Conservation (phyloP, 2,329 filamentous ascomycete genomes). For the Diaporthe sp. region DNA sequence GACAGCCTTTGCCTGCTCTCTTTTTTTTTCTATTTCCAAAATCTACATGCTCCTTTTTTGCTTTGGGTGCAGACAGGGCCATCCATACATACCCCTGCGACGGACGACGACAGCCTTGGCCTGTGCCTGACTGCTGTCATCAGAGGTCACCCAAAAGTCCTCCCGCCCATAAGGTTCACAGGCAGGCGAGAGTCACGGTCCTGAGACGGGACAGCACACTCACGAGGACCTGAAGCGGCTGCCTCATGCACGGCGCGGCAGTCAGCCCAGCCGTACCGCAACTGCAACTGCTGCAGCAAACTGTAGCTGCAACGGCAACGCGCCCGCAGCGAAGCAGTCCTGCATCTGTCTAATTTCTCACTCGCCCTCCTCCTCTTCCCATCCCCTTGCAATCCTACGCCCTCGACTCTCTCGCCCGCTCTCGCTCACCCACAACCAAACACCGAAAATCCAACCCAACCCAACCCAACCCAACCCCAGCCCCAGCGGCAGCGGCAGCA, state of each 20-base stretch:
- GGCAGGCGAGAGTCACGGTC: slow-evolving; percentile 19
- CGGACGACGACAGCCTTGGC: neutral
- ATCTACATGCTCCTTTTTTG: neutral
- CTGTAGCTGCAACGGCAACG: slow-evolving; percentile 3
- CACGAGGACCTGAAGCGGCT: slow-evolving; percentile 25
- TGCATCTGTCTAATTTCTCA: slow-evolving; percentile 35
- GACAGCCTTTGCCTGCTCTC: neutral
- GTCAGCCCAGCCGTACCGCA: slow-evolving; percentile 24
- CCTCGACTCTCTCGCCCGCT: slow-evolving; percentile 7
- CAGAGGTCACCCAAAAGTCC: slow-evolving; percentile 1
- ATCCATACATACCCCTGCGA: slow-evolving; percentile 14
- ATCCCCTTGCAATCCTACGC: slow-evolving; percentile 16
- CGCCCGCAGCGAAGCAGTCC: slow-evolving; percentile 22
- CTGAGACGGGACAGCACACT: slow-evolving; percentile 23
- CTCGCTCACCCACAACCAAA: slow-evolving; percentile 1
- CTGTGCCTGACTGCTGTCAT: neutral
- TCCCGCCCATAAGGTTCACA: slow-evolving; percentile 7
- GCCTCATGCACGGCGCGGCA: slow-evolving; percentile 25
- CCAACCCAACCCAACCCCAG: neutral
- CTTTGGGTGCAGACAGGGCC: slow-evolving; percentile 9
- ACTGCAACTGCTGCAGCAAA: neutral
- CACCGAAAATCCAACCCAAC: neutral
- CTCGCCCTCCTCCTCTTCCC: slow-evolving; percentile 25
- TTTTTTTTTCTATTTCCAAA: neutral
- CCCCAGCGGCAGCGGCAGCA: neutral